A percentile compares a stretch with the other conserved stretches of the same genome.
These are phyloP conservation scores for Firmiana major DNA, from an alignment of 345 rosid species.

Conservation along the genomic window DNA sequence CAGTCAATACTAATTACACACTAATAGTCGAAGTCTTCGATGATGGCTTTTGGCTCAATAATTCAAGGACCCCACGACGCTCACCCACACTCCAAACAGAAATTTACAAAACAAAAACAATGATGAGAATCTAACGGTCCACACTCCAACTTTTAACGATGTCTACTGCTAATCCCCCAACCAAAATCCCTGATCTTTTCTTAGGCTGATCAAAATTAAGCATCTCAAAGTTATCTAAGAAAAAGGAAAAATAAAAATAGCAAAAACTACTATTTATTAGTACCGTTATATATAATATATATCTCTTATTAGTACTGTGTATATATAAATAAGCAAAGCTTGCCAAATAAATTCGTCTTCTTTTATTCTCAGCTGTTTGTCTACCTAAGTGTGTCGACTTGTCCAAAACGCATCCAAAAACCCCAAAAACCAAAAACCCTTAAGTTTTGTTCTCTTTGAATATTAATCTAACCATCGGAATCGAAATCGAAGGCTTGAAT, in stretches of 20 bases:
- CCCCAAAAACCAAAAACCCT: not conserved
- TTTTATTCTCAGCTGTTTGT: not conserved
- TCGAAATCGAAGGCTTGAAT: not conserved
- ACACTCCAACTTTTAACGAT: not conserved
- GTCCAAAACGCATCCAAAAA: not conserved
- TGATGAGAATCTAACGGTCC: not conserved
- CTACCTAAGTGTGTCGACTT: constrained; percentile 13
- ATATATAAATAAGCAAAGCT: not conserved
- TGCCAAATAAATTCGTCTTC: not conserved
- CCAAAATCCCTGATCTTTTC: not conserved
- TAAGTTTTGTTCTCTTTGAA: not conserved
- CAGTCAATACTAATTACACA: no score
- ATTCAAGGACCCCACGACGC: not conserved
- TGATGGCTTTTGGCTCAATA: not conserved
- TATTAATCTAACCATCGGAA: not conserved
- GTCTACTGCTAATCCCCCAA: not conserved
- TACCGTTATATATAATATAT: no score
- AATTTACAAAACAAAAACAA: not conserved
- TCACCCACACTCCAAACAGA: not conserved
- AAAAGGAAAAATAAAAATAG: no score
- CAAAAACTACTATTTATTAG: no score
- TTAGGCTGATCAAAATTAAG: not conserved
- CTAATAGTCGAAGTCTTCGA: no score
- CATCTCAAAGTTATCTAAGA: not conserved
- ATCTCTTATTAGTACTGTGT: no score